Evolutionary conservation across 306 rosid genomes (phyloP), one percentile per base, ranked within the genome.

Genomic region (Vigna unguiculata): DNA sequence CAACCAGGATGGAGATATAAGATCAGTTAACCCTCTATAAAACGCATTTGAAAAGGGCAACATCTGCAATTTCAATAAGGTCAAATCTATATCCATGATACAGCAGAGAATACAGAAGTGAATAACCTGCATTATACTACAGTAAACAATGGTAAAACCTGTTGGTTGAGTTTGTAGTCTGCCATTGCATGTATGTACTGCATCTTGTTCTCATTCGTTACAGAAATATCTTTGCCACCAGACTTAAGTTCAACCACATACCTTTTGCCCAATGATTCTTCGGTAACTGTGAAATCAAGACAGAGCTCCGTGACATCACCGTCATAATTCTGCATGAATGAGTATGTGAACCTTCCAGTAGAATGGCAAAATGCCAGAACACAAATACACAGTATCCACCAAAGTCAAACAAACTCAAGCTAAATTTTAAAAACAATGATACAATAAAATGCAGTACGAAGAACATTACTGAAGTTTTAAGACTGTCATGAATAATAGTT

Each of bases 131-230:
- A 72, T 77, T 55, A 64, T 66, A 81, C 70, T 66, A 51, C 58
- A 75, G 80, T 36, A 48, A 74, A 54, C 32, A 65, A 77, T 58
- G 20, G 82, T 24, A 76, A 77, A 80, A 92, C 98, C 97, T 95
- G 98, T 43, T 91, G 90, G 80, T 95, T 95, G 74, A 95, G 95
- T 87, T 95, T 95, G 88, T 92, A 95, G 85, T 95, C 92, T 52
- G 98, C 98, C 78, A 95, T 92, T 43, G 95, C 98, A 82, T 95
- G 96, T 68, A 95, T 89, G 84, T 95, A 95, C 83, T 95, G 98
- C 97, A 95, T 89, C 81, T 86, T 95, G 81, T 92, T 92, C 88
- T 90, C 94, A 69, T 85, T 89, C 81, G 96, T 85, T 75, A 95
- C 98, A 73, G 87, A 78, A 65, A 86, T 78, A 85, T 95, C 96